Evolutionary conservation across 1,284 basidiomycete species (phyloP).

Genomic region (Peniophora sp.): DNA sequence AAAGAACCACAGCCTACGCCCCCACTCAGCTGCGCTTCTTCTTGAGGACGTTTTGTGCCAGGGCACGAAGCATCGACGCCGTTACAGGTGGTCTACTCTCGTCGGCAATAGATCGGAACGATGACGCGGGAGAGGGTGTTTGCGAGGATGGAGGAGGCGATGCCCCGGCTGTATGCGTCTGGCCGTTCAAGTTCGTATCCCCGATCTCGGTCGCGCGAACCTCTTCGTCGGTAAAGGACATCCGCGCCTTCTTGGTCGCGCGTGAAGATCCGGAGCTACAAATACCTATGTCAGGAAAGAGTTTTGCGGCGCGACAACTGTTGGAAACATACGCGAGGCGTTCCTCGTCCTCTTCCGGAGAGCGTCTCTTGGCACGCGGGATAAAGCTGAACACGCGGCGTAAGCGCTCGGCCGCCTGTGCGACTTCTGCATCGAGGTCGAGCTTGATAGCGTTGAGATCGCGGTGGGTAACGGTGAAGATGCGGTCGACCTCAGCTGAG

Average conservation of each 20-base stretch:
- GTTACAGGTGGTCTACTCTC: slow-evolving; percentile 36
- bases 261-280: not conserved
- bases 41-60: slow-evolving; percentile 53
- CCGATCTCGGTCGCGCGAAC: not conserved
- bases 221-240: not conserved
- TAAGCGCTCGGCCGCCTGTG: slow-evolving; percentile 7
- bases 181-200: not conserved
- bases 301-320: too few relatives aligned
- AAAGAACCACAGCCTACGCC: not conserved
- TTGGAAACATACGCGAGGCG: not conserved
- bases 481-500: slow-evolving; percentile 3
- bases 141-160: slow-evolving; percentile 23
- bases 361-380: slow-evolving; percentile 10
- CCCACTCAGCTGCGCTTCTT: slow-evolving; percentile 19
- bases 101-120: slow-evolving; percentile 13
- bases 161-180: slow-evolving; percentile 9
- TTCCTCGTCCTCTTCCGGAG: slow-evolving; percentile 11
- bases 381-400: slow-evolving; percentile 10
- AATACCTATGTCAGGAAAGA: not conserved
- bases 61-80: slow-evolving; percentile 59
- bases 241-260: not conserved
- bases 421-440: slow-evolving; percentile 8
- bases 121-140: slow-evolving; percentile 24
- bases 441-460: slow-evolving; percentile 8
- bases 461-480: slow-evolving; percentile 9